Base-by-base conservation (phyloP, 495 filamentous ascomycete species). In the Cercophora newfieldiana region DNA sequence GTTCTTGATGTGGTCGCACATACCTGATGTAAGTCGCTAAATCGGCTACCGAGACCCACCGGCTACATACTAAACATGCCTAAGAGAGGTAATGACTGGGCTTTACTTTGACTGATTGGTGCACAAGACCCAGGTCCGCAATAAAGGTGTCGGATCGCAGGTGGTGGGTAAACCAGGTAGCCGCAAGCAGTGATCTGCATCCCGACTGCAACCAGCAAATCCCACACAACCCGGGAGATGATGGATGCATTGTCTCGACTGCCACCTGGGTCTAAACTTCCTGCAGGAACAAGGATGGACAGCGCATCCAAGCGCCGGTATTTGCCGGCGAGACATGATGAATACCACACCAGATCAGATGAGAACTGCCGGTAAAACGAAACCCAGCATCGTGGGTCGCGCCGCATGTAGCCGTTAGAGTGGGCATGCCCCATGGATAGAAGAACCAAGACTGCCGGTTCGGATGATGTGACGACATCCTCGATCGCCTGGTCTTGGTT, bases 261-360 rank as follows among this genome's bases (percentile, higher is more conserved):
- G 12, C 30, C 53, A n/a, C 24, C 3, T 3, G 26, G 18, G 21
- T n/a, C n/a, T 57, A 26, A 4, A 19, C 25, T 24, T 33, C 19
- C 55, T 57, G 55, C 55, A 57, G 55, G 55, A 57, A 57, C 55
- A 57, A 56, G 55, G 55, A 19, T 30, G 18, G 18, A 57, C 21
- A 25, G 5, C 8, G 28, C 5, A 30, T 7, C 25, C 8, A n/a
- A 29, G 28, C 30, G 55, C 55, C 28, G 28, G 55, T 30, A 57
- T 21, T 28, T 44, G 37, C 18, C 37, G 3, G 12, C 10, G 37
- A 2, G 37, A 44, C 37, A 44, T n/a, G 37, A 44, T 44, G 37
- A 44, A 44, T 14, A 44, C 37, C 37, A 44, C 37, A 44, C 37
- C 37, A 16, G 37, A 44, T 16, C 10, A 44, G 37, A 44, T 44